These are phyloP conservation scores for Rutstroemia sp. DNA, from an alignment of 2,329 filamentous ascomycete species.

Conservation along the genomic window DNA sequence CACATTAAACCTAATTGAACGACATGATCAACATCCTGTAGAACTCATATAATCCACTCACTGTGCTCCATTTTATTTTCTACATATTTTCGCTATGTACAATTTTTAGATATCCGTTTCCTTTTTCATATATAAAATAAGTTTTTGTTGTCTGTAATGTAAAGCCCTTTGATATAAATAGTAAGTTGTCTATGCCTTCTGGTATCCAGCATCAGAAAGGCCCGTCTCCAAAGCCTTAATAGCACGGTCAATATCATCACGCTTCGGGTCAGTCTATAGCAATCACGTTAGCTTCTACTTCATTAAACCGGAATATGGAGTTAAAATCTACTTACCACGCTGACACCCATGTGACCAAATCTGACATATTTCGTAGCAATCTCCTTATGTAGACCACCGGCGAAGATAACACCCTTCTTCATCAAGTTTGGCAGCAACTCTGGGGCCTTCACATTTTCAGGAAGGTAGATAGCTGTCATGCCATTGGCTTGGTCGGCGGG, in stretches of 20 bases:
- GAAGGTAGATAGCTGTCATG: conserved; percentile 97
- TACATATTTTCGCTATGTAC: too few species aligned
- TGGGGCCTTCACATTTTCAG: conserved; percentile 71
- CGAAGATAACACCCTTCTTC: conserved; percentile 87
- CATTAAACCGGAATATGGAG: not conserved
- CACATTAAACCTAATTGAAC: too few species aligned
- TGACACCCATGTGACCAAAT: conserved; percentile 97
- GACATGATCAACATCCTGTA: too few species aligned
- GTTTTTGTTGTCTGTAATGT: too few species aligned
- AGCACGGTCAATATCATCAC: conserved; percentile 78
- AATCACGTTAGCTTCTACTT: not conserved
- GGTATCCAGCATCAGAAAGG: conserved; percentile 65
- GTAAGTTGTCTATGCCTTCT: conserved; percentile 26
- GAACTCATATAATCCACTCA: too few species aligned
- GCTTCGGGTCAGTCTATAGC: conserved; percentile 60
- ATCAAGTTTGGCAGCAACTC: conserved; percentile 79
- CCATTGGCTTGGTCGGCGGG: conserved; percentile 90
- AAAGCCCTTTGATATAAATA: too few species aligned
- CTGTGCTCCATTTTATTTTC: too few species aligned
- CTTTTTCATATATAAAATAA: too few species aligned
- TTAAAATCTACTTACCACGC: conserved; percentile 51
- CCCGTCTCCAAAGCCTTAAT: conserved; percentile 69
- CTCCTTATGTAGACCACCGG: conserved; percentile 91
- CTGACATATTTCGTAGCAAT: conserved; percentile 90
- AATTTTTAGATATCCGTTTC: too few species aligned